Evolutionary conservation across 2,329 filamentous ascomycete species (phyloP), one percentile per base, ranked within the genome.

Genomic region (Daldinia sp.): DNA sequence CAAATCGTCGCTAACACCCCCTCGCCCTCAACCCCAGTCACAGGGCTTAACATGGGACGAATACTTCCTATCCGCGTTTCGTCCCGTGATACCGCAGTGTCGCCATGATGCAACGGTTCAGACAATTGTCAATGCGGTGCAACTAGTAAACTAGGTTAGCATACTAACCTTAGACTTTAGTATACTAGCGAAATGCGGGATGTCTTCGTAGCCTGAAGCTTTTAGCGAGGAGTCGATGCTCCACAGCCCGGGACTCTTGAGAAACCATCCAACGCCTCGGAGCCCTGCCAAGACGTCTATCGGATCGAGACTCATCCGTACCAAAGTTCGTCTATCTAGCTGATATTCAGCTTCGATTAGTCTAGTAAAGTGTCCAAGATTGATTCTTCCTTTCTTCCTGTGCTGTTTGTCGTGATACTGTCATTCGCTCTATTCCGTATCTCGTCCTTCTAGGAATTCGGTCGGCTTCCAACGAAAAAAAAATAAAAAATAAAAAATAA

Each of bases 91-190:
- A 49, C 48, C 27, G 35, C 34, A 66, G 53, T 23, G 37, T 48
- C 43, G 23, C 57, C 59, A 17, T 61, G 54, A 66, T 66, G 66
- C 53, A 66, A 63, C 66, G 49, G 49, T 43, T 63, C 65, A 56
- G 54, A 66, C 65, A 49, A n/a, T 23, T 43, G 25, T 21, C 39
- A 59, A 34, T 43, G 23, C 50, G 13, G 39, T 47, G 54, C 13
- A 32, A 29, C n/a, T 47, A 47, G 9, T n/a, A n/a, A n/a, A n/a
- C n/a, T n/a, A n/a, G n/a, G n/a, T n/a, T n/a, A n/a, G n/a, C n/a
- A n/a, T n/a, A n/a, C n/a, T n/a, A n/a, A n/a, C n/a, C n/a, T n/a
- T n/a, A n/a, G n/a, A n/a, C n/a, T n/a, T n/a, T n/a, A n/a, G n/a
- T n/a, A 19, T 19, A 27, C 37, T 63, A 48, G 48, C 43, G 37